Evolutionary conservation across 2,329 filamentous ascomycete genomes (phyloP).

Genomic region (Ophiocordyceps camponoti-rufipedis): DNA sequence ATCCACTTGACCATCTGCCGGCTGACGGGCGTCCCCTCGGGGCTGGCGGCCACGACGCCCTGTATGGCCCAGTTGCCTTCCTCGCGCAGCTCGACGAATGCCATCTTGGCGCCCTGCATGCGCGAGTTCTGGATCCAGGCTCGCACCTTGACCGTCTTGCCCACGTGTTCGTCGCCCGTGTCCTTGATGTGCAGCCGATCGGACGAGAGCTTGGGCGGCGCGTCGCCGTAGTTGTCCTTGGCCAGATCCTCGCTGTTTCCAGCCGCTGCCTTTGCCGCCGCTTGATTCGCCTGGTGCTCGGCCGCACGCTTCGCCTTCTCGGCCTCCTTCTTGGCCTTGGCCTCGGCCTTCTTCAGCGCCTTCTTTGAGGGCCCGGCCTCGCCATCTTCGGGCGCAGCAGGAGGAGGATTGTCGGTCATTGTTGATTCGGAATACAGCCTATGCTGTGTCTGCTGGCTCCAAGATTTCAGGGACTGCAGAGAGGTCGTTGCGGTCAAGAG

Average conservation of each 20-base stretch:
- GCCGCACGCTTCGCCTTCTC: slow-evolving; percentile 55
- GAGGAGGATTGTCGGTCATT: slow-evolving; percentile 3
- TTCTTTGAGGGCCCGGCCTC: slow-evolving; percentile 29
- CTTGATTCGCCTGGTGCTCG: slow-evolving; percentile 57
- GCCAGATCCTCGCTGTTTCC: slow-evolving; percentile 50
- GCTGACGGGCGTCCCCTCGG: slow-evolving; percentile 48
- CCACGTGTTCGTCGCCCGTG: slow-evolving; percentile 45
- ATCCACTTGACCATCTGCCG: slow-evolving; percentile 94
- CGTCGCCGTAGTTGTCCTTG: slow-evolving; percentile 64
- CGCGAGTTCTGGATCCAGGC: slow-evolving; percentile 77
- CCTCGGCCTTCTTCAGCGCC: slow-evolving; percentile 67
- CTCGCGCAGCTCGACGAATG: slow-evolving; percentile 71
- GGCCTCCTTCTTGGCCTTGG: slow-evolving; percentile 77
- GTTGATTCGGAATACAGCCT: neutral
- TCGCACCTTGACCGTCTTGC: slow-evolving; percentile 56
- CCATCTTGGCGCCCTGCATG: slow-evolving; percentile 79
- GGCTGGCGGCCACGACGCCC: slow-evolving; percentile 51
- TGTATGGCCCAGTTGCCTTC: slow-evolving; percentile 63
- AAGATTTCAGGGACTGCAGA: neutral
- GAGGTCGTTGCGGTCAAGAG: too few relatives aligned
- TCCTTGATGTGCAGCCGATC: slow-evolving; percentile 41
- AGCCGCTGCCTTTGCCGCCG: slow-evolving; percentile 45
- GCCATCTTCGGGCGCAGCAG: slow-evolving; percentile 1
- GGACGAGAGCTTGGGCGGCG: slow-evolving; percentile 37
- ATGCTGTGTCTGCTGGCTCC: neutral